Conservation (phyloP, 2,329 filamentous ascomycete genomes). For the Monosporascus sp. region DNA sequence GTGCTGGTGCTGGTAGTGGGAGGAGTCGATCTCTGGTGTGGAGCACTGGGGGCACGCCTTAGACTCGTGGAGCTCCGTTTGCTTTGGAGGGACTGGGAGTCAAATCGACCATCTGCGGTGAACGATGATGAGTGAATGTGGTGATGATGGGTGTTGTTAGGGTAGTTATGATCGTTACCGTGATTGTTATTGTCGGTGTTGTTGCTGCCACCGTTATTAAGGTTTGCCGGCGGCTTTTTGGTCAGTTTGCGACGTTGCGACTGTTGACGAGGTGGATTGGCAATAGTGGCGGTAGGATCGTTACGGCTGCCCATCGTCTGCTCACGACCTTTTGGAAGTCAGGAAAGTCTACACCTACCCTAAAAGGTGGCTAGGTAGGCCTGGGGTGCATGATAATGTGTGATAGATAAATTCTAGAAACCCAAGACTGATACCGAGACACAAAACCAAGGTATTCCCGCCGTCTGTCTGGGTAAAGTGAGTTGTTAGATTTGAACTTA, state of each 20-base stretch:
- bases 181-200: conserved; percentile 1
- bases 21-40: conserved; percentile 30
- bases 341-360: not conserved
- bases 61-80: conserved; percentile 60
- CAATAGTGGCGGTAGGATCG: conserved; percentile 10
- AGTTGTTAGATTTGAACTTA: not conserved
- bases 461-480: not conserved
- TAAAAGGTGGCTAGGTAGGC: not conserved
- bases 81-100: conserved; percentile 53
- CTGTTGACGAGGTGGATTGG: conserved; percentile 32
- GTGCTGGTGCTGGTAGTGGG: conserved; percentile 12
- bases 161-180: conserved; percentile 15
- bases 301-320: not conserved
- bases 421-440: not conserved
- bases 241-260: conserved; percentile 56
- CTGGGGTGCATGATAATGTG: not conserved
- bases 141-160: conserved; percentile 24
- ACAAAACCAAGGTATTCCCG: not conserved
- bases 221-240: conserved; percentile 50
- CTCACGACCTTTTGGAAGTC: not conserved
- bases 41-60: conserved; percentile 55
- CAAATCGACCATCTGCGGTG: conserved; percentile 48
- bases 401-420: not conserved
- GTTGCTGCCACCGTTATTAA: conserved; percentile 1
- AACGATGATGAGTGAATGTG: conserved; percentile 41